phyloP scores from a whole-genome alignment of 352 stramenopile species.

The Pythium myriotylum region DNA sequence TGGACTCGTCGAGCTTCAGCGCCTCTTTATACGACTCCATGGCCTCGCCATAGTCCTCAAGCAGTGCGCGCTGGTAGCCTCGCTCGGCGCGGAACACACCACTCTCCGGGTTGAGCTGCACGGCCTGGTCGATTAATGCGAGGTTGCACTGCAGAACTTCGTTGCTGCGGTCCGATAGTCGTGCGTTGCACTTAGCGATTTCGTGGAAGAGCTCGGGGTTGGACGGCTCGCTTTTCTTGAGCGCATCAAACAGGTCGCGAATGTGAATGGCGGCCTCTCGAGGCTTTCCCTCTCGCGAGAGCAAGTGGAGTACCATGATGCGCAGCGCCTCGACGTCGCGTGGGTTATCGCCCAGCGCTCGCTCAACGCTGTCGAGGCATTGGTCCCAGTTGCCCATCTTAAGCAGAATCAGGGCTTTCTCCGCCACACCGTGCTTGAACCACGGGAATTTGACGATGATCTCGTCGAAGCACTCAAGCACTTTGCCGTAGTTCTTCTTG shows the following conservation, averaged over 20 bases:
- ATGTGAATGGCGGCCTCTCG: conserved; percentile 61
- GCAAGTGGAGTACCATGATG: conserved; percentile 61
- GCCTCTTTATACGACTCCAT: conserved; percentile 89
- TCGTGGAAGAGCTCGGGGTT: conserved; percentile 73
- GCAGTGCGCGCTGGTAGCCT: conserved; percentile 74
- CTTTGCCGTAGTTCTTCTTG: conserved; percentile 66
- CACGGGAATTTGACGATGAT: conserved; percentile 78
- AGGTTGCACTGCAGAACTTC: conserved; percentile 79
- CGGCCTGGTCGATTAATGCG: conserved; percentile 65
- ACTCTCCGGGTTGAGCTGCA: conserved; percentile 61
- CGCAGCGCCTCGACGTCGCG: conserved; percentile 75
- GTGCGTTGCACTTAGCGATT: conserved; percentile 58
- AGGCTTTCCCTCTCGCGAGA: conserved; percentile 63
- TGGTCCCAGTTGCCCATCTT: conserved; percentile 89
- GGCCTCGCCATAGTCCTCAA: conserved; percentile 76
- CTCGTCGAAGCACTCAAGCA: conserved; percentile 74
- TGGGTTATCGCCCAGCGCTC: conserved; percentile 63
- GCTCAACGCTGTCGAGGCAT: conserved; percentile 78
- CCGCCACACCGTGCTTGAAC: conserved; percentile 82
- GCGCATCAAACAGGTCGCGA: conserved; percentile 62
- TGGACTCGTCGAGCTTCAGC: conserved; percentile 85
- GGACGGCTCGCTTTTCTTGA: conserved; percentile 70
- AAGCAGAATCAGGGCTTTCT: conserved; percentile 81
- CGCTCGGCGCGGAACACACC: conserved; percentile 71
- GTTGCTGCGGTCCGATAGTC: conserved; percentile 62